A percentile compares a stretch with the other conserved stretches of the same genome.
These are phyloP conservation scores for Austropuccinia psidii DNA, from an alignment of 1,284 basidiomycete species.

Conservation along the genomic window DNA sequence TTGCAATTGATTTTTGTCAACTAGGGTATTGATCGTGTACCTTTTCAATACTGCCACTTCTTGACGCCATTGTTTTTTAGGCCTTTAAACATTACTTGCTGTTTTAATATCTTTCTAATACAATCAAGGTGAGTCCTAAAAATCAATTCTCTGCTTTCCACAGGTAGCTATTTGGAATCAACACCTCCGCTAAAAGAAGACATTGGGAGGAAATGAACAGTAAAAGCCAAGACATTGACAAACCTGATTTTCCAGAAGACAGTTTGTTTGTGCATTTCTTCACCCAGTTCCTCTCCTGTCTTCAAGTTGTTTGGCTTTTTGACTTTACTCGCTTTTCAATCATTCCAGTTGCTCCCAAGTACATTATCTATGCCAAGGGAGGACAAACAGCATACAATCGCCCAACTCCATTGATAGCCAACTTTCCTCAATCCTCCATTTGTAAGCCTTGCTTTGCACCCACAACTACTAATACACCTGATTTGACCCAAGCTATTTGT, in stretches of 20 bases:
- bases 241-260: not conserved
- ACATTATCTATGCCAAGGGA: slow-evolving; percentile 28
- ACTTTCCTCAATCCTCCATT: slow-evolving; percentile 27
- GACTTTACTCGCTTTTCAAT: not conserved
- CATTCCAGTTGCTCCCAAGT: slow-evolving; percentile 19
- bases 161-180: too few species aligned
- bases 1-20: too few species aligned
- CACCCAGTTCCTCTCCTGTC: not conserved
- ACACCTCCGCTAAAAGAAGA: too few species aligned
- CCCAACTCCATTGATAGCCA: slow-evolving; percentile 12
- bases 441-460: slow-evolving; percentile 28
- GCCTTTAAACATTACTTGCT: too few species aligned
- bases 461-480: slow-evolving; percentile 28
- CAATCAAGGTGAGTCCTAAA: too few species aligned
- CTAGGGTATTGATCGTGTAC: too few species aligned
- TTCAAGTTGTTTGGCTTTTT: not conserved
- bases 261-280: not conserved
- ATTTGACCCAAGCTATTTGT: slow-evolving; percentile 33
- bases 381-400: slow-evolving; percentile 28
- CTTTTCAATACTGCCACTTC: too few species aligned
- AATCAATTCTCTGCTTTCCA: too few species aligned
- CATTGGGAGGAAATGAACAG: too few species aligned
- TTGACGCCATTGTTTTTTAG: too few species aligned
- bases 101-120: too few species aligned
- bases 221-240: too few species aligned